Conservation (phyloP, 2,329 filamentous ascomycete genomes). For the Apiospora rasikravindrae region DNA sequence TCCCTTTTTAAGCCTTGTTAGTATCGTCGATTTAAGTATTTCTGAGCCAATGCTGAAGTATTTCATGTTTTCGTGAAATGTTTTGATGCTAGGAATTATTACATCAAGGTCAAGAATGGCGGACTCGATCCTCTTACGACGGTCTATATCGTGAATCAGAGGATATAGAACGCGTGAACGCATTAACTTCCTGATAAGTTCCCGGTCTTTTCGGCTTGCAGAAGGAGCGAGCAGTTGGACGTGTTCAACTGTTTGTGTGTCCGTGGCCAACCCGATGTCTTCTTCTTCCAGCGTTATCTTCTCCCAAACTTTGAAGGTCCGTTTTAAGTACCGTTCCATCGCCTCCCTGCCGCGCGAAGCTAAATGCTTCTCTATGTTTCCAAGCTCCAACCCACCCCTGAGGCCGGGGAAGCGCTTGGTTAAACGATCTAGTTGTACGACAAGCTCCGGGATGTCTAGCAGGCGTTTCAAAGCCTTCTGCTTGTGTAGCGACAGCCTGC, state of each 20-base stretch:
- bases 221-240: neutral
- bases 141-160: slow-evolving; percentile 18
- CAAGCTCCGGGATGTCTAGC: neutral
- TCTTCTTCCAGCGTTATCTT: neutral
- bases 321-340: neutral
- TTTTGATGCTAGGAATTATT: slow-evolving; percentile 28
- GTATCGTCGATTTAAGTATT: slow-evolving; percentile 20
- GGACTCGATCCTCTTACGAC: slow-evolving; percentile 21
- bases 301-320: neutral
- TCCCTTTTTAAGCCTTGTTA: neutral
- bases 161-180: slow-evolving; percentile 24
- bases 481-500: neutral
- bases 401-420: neutral
- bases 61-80: slow-evolving; percentile 29
- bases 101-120: slow-evolving; percentile 24
- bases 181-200: slow-evolving; percentile 10
- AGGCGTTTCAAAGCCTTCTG: neutral
- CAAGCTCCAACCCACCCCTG: neutral
- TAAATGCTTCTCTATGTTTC: neutral
- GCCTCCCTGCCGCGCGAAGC: neutral
- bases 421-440: neutral
- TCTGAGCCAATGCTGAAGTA: slow-evolving; percentile 25
- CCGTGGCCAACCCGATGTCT: neutral
- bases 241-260: neutral
- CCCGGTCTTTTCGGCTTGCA: neutral